phyloP scores from a whole-genome alignment of 2,329 filamentous ascomycete species.

The Neonectria faginata region DNA sequence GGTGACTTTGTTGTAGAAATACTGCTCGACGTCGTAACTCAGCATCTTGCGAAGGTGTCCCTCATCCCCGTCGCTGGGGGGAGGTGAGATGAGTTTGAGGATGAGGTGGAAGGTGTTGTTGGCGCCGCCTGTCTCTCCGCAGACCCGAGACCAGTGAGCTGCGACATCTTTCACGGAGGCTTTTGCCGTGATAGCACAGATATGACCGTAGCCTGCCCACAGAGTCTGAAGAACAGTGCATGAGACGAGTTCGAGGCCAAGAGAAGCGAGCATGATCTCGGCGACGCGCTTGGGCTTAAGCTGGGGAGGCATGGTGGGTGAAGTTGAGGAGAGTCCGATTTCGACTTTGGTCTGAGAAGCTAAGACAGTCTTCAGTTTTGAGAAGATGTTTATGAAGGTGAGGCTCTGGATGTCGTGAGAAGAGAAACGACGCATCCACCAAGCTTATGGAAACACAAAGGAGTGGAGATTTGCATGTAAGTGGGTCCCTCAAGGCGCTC shows the following conservation, averaged over 20 bases:
- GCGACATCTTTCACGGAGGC: slow-evolving; percentile 42
- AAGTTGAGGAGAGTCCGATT: no score
- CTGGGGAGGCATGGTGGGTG: slow-evolving; percentile 8
- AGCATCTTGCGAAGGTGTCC: slow-evolving; percentile 74
- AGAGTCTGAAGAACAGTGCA: slow-evolving; percentile 56
- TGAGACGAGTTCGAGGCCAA: slow-evolving; percentile 55
- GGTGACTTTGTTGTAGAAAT: slow-evolving; percentile 70
- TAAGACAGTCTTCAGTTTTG: background rate
- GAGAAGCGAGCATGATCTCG: slow-evolving; percentile 53
- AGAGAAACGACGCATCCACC: background rate
- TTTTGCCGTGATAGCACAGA: slow-evolving; percentile 65
- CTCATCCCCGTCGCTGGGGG: slow-evolving; percentile 58
- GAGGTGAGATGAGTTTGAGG: slow-evolving; percentile 70
- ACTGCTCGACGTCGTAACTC: slow-evolving; percentile 75
- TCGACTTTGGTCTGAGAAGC: rapidly evolving
- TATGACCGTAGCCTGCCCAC: slow-evolving; percentile 66
- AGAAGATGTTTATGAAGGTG: background rate
- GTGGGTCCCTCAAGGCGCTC: background rate
- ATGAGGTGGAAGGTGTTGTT: slow-evolving; percentile 57
- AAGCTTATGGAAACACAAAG: background rate
- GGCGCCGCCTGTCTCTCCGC: slow-evolving; percentile 20
- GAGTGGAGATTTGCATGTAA: background rate
- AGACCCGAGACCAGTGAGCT: slow-evolving; percentile 21
- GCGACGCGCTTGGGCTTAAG: slow-evolving; percentile 48
- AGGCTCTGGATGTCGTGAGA: background rate